phyloP scores from a whole-genome alignment of 2,329 filamentous ascomycete genomes.

The Paraphaeosphaeria minitans region DNA sequence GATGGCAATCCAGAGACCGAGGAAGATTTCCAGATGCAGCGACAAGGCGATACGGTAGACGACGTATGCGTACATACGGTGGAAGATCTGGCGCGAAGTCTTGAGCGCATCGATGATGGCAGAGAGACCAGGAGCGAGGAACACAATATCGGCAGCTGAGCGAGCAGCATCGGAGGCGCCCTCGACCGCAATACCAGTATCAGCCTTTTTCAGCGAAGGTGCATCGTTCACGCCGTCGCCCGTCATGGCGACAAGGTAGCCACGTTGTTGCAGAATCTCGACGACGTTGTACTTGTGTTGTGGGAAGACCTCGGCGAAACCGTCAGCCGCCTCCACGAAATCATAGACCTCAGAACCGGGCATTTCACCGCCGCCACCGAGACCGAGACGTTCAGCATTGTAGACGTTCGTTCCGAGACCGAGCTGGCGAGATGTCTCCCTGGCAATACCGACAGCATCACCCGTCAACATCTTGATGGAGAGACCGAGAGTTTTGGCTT shows the following conservation, averaged over 20 bases:
- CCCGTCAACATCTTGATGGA: constrained; percentile 97
- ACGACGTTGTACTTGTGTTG: constrained; percentile 96
- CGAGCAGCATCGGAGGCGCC: constrained; percentile 89
- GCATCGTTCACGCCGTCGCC: constrained; percentile 96
- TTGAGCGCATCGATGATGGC: constrained; percentile 93
- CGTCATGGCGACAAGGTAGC: constrained; percentile 94
- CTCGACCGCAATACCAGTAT: constrained; percentile 94
- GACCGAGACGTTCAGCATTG: constrained; percentile 89
- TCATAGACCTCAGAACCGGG: constrained; percentile 92
- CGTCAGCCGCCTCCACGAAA: constrained; percentile 93
- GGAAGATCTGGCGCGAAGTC: constrained; percentile 92
- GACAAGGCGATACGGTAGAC: constrained; percentile 94
- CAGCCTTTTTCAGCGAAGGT: constrained; percentile 91
- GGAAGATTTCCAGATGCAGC: constrained; percentile 88
- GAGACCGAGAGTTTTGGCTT: constrained; percentile 84
- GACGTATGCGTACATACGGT: constrained; percentile 96
- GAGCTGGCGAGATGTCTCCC: constrained; percentile 88
- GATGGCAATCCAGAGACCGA: constrained; percentile 89
- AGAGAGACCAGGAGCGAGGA: constrained; percentile 87
- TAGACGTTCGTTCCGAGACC: constrained; percentile 93
- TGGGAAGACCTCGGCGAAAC: constrained; percentile 92
- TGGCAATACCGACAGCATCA: constrained; percentile 90
- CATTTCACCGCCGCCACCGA: constrained; percentile 90
- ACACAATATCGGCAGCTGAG: constrained; percentile 91
- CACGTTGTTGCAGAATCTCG: constrained; percentile 90